phyloP scores from a whole-genome alignment of 495 filamentous ascomycete genomes.

The Aspergillus egyptiacus region DNA sequence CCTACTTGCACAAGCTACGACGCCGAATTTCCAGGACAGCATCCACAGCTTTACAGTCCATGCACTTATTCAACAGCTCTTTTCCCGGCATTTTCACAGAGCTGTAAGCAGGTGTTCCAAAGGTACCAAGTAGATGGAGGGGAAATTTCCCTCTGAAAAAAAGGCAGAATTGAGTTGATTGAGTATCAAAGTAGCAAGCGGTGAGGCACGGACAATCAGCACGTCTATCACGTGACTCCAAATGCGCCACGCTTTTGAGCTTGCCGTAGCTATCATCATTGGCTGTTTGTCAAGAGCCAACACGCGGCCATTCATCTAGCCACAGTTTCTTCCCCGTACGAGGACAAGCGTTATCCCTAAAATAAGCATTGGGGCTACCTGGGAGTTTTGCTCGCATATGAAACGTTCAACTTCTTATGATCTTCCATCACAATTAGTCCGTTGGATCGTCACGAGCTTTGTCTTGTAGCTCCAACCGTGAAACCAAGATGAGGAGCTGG shows the following conservation, averaged over 20 bases:
- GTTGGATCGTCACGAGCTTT: constrained; percentile 21
- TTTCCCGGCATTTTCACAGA: constrained; percentile 34
- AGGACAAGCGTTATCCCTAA: constrained; percentile 2
- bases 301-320: constrained; percentile 25
- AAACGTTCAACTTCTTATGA: constrained; percentile 12
- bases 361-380: background rate
- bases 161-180: constrained; percentile 19
- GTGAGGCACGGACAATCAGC: background rate
- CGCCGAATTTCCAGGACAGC: constrained; percentile 34
- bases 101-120: background rate
- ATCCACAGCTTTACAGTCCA: constrained; percentile 40
- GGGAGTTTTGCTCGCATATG: background rate
- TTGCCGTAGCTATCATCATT: constrained; percentile 27
- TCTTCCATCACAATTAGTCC: background rate
- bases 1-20: constrained; percentile 44
- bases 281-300: constrained; percentile 18
- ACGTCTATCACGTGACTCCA: background rate
- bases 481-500: constrained; percentile 49
- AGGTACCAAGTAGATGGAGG: constrained; percentile 4
- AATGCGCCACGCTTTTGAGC: constrained; percentile 7
- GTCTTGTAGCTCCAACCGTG: constrained; percentile 22
- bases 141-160: constrained; percentile 16
- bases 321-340: constrained; percentile 20
- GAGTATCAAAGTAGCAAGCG: constrained; percentile 1
- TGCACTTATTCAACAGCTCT: constrained; percentile 28